Percentiles rank a stretch among this genome's conserved stretches.
These are phyloP conservation scores for Dictyostelium citrinum DNA, from an alignment of 78 protist genomes.

Conservation along the genomic window DNA sequence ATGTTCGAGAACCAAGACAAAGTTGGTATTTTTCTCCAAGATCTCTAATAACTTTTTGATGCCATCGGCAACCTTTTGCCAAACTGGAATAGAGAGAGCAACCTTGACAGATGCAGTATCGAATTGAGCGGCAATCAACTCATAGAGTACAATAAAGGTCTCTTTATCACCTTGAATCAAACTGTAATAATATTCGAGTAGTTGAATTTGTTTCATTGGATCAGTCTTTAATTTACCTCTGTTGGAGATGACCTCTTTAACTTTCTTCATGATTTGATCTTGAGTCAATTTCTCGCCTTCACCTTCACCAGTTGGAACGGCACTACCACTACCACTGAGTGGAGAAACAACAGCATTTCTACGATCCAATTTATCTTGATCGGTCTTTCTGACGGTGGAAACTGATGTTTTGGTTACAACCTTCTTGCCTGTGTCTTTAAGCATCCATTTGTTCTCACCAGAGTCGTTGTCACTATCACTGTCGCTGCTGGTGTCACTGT, in stretches of 20 bases:
- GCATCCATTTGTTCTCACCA: not conserved
- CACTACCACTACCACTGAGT: not conserved
- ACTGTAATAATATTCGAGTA: not conserved
- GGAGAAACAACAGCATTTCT: not conserved
- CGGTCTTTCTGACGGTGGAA: not conserved
- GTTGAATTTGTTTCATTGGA: slow-evolving; percentile 44
- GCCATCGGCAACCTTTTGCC: slow-evolving; percentile 50
- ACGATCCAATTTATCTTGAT: not conserved
- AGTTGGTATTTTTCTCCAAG: slow-evolving; percentile 1
- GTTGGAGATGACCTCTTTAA: slow-evolving; percentile 41
- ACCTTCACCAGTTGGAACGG: not conserved
- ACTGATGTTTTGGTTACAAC: not conserved
- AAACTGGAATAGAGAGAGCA: slow-evolving; percentile 47
- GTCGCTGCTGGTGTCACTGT: not conserved
- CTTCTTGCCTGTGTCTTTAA: not conserved
- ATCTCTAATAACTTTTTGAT: slow-evolving; percentile 11
- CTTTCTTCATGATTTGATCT: slow-evolving; percentile 46
- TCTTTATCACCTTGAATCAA: slow-evolving; percentile 54
- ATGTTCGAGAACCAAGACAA: slow-evolving; percentile 2
- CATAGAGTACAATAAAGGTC: slow-evolving; percentile 51
- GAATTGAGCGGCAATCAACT: slow-evolving; percentile 76
- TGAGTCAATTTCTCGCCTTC: slow-evolving; percentile 20
- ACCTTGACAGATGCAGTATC: slow-evolving; percentile 62
- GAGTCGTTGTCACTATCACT: slow-evolving; percentile 8
- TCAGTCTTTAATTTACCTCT: slow-evolving; percentile 80